Evolutionary conservation across 805 yeast species (phyloP), one percentile per base, ranked within the genome.

Genomic region (Kuraishia ogatae): DNA sequence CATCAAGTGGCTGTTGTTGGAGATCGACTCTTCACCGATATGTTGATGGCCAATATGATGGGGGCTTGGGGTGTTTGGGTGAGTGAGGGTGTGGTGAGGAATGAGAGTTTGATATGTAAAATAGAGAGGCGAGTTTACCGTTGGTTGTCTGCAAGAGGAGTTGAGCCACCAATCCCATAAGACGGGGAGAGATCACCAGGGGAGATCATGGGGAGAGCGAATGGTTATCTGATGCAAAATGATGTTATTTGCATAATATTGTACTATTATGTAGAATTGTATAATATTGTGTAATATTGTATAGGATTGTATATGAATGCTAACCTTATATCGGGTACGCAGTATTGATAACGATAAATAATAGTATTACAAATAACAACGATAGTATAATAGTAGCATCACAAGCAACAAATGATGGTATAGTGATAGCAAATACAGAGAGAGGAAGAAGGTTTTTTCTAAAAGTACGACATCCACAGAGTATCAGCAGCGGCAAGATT

Each of bases 401-500:
- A n/a, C n/a, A n/a, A n/a, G n/a, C n/a, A n/a, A n/a, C n/a, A n/a
- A n/a, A n/a, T n/a, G n/a, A n/a, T n/a, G n/a, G n/a, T n/a, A n/a
- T n/a, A n/a, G n/a, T n/a, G n/a, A n/a, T n/a, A n/a, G n/a, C n/a
- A n/a, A n/a, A n/a, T n/a, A n/a, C n/a, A n/a, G n/a, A n/a, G n/a
- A n/a, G n/a, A n/a, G n/a, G n/a, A n/a, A n/a, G n/a, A n/a, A n/a
- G n/a, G n/a, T n/a, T n/a, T n/a, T n/a, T n/a, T n/a, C 59, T 74
- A 91, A 62, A 91, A 82, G 73, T 90, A 94, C 1, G 99, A 94
- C 97, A 94, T 89, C 91, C 97, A 94, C 60, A 89, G 77, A 17
- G 91, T 84, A 63, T 94, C 99, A 5, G 96, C 86, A 54, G 89
- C 83, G 17, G 98, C 97, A 62, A 94, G 73, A 63, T 90, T 89